A percentile compares a stretch with the other conserved stretches of the same genome.
Conservation (phyloP, 1,284 basidiomycete species). For the Sporisorium reilianum region DNA sequence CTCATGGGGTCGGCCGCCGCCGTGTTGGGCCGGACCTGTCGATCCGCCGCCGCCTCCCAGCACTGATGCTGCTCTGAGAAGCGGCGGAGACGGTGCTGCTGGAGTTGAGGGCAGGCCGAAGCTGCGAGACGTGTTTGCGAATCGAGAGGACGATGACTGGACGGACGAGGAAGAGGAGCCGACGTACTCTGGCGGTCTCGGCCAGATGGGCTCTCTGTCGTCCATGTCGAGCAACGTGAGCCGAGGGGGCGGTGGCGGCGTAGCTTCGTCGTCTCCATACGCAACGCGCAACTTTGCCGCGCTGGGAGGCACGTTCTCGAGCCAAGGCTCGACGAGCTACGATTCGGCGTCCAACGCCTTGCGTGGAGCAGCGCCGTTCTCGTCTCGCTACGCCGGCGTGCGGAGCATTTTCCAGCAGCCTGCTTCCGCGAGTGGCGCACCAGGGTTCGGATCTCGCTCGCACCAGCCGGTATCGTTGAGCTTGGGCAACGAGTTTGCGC, state of each 20-base stretch:
- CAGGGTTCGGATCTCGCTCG: slow-evolving; percentile 17
- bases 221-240: slow-evolving; percentile 12
- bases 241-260: slow-evolving; percentile 3
- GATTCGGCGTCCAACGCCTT: slow-evolving; percentile 9
- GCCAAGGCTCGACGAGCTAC: slow-evolving; percentile 6
- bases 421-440: slow-evolving; percentile 6
- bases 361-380: slow-evolving; percentile 25
- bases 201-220: slow-evolving; percentile 53
- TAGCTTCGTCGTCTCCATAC: slow-evolving; percentile 22
- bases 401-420: slow-evolving; percentile 49
- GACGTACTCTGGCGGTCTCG: slow-evolving; percentile 56
- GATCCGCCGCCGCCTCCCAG: slow-evolving; percentile 46
- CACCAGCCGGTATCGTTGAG: slow-evolving; percentile 30
- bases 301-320: slow-evolving; percentile 12
- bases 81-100: neutral
- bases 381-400: slow-evolving; percentile 51
- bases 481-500: slow-evolving; percentile 55
- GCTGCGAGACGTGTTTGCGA: slow-evolving; percentile 63
- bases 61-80: neutral
- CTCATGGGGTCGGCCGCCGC: slow-evolving; percentile 64
- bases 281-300: slow-evolving; percentile 39
- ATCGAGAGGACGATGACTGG: slow-evolving; percentile 58
- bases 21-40: slow-evolving; percentile 61
- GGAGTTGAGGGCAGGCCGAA: slow-evolving; percentile 17
- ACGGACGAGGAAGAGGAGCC: slow-evolving; percentile 63